Percentiles rank a stretch among this genome's conserved stretches.
Evolutionary conservation across 768 basidiomycete genomes (phyloP).

Genomic region (Boletellus sp.): DNA sequence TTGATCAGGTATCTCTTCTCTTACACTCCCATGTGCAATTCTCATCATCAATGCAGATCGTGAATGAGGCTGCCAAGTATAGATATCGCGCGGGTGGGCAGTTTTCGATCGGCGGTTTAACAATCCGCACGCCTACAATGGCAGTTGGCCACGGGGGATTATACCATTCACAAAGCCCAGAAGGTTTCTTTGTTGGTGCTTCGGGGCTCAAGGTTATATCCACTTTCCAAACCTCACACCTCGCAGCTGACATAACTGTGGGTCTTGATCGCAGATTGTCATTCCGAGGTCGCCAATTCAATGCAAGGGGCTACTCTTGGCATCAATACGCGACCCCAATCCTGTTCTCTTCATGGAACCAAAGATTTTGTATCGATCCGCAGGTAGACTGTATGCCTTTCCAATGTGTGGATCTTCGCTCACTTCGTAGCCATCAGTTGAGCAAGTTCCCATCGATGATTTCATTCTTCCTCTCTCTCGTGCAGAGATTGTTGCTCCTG

Average conservation of each 20-base stretch:
- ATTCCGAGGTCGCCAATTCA: slow-evolving; percentile 93
- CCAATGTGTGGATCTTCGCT: not conserved
- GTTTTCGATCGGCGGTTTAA: slow-evolving; percentile 79
- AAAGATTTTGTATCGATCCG: slow-evolving; percentile 87
- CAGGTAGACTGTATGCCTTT: slow-evolving; percentile 41
- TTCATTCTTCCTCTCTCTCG: slow-evolving; percentile 78
- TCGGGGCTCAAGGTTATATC: slow-evolving; percentile 73
- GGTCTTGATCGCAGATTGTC: slow-evolving; percentile 47
- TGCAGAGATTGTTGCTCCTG: slow-evolving; percentile 71
- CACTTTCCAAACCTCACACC: not conserved
- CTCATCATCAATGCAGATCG: slow-evolving; percentile 49
- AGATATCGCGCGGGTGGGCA: slow-evolving; percentile 85
- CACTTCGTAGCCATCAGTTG: slow-evolving; percentile 45
- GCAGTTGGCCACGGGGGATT: slow-evolving; percentile 89
- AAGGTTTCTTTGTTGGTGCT: slow-evolving; percentile 91
- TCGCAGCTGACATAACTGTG: not conserved
- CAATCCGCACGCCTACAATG: slow-evolving; percentile 84
- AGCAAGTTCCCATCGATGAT: slow-evolving; percentile 90
- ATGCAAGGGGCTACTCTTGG: slow-evolving; percentile 88
- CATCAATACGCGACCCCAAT: slow-evolving; percentile 87
- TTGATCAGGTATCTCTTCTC: slow-evolving; percentile 68
- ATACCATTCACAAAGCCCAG: slow-evolving; percentile 94
- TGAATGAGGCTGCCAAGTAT: slow-evolving; percentile 93
- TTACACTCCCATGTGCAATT: not conserved
- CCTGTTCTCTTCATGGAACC: slow-evolving; percentile 97